phyloP scores from a whole-genome alignment of 495 filamentous ascomycete species.

The Xylaria intraflava region DNA sequence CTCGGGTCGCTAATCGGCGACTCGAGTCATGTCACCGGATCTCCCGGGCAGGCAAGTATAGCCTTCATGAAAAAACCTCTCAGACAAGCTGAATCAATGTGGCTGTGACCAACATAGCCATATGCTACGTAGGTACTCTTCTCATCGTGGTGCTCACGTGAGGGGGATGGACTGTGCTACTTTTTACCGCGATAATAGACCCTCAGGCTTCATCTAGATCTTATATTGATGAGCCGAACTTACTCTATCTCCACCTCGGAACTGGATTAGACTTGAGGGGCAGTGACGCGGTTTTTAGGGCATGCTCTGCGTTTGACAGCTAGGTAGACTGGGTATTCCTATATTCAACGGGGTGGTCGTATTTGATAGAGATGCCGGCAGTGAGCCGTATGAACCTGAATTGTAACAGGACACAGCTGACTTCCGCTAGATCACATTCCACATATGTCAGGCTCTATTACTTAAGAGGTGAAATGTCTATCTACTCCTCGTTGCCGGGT shows the following conservation, averaged over 20 bases:
- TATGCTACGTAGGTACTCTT: no score
- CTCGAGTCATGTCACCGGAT: no score
- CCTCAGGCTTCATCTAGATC: constrained; percentile 43
- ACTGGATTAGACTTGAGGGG: constrained; percentile 48
- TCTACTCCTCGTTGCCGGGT: constrained; percentile 36
- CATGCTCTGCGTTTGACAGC: constrained; percentile 43
- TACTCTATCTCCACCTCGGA: constrained; percentile 30
- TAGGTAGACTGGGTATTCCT: no score
- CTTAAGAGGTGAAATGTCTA: constrained; percentile 9
- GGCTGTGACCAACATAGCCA: no score
- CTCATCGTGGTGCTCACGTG: no score
- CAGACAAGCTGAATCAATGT: no score
- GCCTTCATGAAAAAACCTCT: no score
- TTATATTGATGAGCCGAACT: constrained; percentile 29
- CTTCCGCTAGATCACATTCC: constrained; percentile 34
- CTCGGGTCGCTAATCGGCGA: no score
- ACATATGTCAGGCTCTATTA: neutral
- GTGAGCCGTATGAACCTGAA: constrained; percentile 15
- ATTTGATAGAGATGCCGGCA: constrained; percentile 34
- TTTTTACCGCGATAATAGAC: no score
- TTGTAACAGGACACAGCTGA: neutral
- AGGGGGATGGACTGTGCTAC: no score
- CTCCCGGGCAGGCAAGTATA: no score
- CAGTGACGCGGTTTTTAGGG: constrained; percentile 48
- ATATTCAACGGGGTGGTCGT: constrained; percentile 44